Evolutionary conservation across 352 stramenopile species (phyloP).

Genomic region (Globisporangium splendens): DNA sequence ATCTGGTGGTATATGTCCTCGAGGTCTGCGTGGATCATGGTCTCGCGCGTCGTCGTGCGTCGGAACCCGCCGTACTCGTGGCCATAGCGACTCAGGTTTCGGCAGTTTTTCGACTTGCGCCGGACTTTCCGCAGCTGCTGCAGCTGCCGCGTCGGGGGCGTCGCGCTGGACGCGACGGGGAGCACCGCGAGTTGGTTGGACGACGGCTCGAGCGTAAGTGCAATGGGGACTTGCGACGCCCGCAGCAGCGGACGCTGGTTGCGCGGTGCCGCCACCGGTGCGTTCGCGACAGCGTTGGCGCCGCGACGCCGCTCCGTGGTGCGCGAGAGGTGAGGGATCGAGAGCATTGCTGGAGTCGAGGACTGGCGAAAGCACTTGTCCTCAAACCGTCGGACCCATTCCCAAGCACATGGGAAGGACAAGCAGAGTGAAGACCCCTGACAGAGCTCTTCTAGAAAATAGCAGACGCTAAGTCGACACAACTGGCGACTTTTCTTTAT

Average conservation of each 20-base stretch:
- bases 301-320: constrained; percentile 6
- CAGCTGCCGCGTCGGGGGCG: constrained; percentile 5
- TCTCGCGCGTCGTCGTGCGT: constrained; percentile 25
- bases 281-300: not conserved
- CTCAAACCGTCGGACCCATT: too few relatives aligned
- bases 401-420: too few relatives aligned
- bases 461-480: too few relatives aligned
- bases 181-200: constrained; percentile 14
- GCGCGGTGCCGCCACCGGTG: not conserved
- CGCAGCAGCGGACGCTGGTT: not conserved
- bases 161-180: not conserved
- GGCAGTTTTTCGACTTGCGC: constrained; percentile 43
- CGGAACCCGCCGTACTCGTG: constrained; percentile 28
- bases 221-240: not conserved
- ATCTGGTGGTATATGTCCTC: constrained; percentile 35
- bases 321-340: constrained; percentile 26
- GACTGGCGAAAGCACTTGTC: constrained; percentile 5
- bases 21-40: constrained; percentile 26
- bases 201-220: constrained; percentile 8
- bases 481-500: too few relatives aligned
- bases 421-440: too few relatives aligned
- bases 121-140: constrained; percentile 4
- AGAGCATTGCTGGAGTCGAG: constrained; percentile 16
- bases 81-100: constrained; percentile 29
- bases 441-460: too few relatives aligned